A percentile compares a stretch with the other conserved stretches of the same genome.
Conservation (phyloP, 768 basidiomycete species). For the Lactifluus volemus region DNA sequence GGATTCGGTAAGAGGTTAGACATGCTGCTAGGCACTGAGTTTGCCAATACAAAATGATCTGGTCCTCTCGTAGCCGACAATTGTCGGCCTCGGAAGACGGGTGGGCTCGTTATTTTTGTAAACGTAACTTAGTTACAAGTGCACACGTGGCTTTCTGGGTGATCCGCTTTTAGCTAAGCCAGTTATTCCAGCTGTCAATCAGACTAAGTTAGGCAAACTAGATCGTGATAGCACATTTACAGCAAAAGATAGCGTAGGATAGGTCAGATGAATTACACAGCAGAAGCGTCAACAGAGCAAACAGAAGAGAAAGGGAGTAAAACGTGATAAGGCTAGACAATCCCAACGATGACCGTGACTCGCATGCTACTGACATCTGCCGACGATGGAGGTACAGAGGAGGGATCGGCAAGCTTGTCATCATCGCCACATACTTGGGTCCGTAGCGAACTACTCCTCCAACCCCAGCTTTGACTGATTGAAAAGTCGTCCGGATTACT, state of each 20-base stretch:
- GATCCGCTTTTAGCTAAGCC: constrained; percentile 4
- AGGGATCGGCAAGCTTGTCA: constrained; percentile 17
- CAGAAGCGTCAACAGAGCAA: background rate
- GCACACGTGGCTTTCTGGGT: background rate
- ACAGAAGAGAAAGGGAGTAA: background rate
- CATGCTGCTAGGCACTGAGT: background rate
- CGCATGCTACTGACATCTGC: constrained; percentile 55
- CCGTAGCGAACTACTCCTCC: constrained; percentile 61
- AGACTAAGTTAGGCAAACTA: too few relatives aligned
- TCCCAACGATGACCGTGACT: constrained; percentile 70
- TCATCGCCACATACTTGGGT: constrained; percentile 37
- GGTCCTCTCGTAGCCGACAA: background rate
- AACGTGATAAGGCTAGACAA: constrained; percentile 38
- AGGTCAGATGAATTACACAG: background rate
- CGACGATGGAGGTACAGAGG: background rate
- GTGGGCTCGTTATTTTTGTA: background rate
- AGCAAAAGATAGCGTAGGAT: background rate
- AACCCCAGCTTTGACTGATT: constrained; percentile 87
- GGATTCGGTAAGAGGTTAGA: constrained; percentile 14
- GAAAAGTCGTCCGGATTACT: constrained; percentile 82
- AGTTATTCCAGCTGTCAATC: too few relatives aligned
- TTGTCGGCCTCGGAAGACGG: background rate
- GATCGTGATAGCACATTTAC: background rate
- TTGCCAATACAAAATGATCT: background rate
- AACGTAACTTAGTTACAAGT: background rate